These are phyloP conservation scores for Gnaphalium uliginosum DNA, from an alignment of 129 eudicot species.

Conservation along the genomic window DNA sequence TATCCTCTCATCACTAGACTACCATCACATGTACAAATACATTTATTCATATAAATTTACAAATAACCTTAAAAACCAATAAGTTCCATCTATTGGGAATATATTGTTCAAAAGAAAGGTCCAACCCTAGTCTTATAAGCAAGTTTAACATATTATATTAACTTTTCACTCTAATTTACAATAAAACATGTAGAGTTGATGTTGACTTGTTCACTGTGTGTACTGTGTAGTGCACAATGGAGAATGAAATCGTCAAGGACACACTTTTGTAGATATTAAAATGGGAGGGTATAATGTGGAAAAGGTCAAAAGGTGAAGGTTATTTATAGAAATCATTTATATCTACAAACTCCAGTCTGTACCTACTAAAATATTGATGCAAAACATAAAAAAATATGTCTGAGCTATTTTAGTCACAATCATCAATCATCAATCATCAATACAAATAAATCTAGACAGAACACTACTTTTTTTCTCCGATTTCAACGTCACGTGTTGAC, in stretches of 20 bases:
- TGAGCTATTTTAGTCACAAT: not conserved
- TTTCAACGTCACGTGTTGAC: conserved; percentile 4
- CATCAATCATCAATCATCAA: not conserved
- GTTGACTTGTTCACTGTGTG: not conserved
- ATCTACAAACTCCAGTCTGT: too few species aligned
- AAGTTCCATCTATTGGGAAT: too few species aligned
- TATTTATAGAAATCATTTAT: not conserved
- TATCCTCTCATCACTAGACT: too few species aligned
- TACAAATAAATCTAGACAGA: not conserved
- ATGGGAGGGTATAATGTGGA: not conserved
- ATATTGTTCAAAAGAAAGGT: too few species aligned
- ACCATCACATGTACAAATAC: too few species aligned
- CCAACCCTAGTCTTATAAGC: too few species aligned
- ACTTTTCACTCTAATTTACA: too few species aligned
- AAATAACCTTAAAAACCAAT: too few species aligned
- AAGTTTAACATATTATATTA: too few species aligned
- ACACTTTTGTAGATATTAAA: not conserved
- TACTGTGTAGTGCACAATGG: too few species aligned
- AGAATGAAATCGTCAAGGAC: not conserved
- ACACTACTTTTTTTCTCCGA: not conserved
- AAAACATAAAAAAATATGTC: not conserved
- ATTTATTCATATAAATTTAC: too few species aligned
- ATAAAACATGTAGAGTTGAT: not conserved
- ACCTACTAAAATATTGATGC: not conserved
- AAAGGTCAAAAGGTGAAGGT: not conserved